Evolutionary conservation across 2,329 filamentous ascomycete species (phyloP).

Genomic region (Colletotrichum simmondsii): DNA sequence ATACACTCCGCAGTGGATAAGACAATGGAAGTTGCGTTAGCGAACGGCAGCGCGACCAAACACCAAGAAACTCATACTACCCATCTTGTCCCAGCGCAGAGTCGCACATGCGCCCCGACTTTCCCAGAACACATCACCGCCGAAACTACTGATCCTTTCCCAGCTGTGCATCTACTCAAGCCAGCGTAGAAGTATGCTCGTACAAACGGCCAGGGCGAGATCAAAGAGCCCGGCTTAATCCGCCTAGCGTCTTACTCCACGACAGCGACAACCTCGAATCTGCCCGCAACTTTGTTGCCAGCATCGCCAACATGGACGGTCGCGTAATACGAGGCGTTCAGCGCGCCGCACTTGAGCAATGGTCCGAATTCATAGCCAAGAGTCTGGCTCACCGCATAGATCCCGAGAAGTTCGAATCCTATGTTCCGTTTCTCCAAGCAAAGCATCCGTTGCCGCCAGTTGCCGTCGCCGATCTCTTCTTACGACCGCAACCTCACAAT

Average conservation of each 20-base stretch:
- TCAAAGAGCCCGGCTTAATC: conserved; percentile 23
- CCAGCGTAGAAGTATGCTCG: conserved; percentile 13
- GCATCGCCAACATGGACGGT: conserved; percentile 30
- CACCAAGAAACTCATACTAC: neutral
- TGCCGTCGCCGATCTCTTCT: conserved; percentile 66
- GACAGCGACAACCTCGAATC: neutral
- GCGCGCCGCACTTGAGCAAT: conserved; percentile 48
- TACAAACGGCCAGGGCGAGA: neutral
- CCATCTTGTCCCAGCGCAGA: neutral
- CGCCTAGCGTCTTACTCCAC: conserved; percentile 15
- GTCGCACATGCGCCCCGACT: neutral
- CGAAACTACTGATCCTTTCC: neutral
- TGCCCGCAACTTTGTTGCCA: neutral
- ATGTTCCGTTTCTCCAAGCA: conserved; percentile 58
- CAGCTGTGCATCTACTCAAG: neutral
- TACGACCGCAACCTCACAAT: conserved; percentile 63
- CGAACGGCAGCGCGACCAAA: neutral
- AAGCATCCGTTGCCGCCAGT: conserved; percentile 63
- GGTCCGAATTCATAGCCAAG: conserved; percentile 62
- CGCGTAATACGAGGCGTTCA: conserved; percentile 35
- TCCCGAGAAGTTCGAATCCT: conserved; percentile 62
- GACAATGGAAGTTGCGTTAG: neutral
- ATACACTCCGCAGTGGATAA: neutral
- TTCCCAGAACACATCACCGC: neutral
- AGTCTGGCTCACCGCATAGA: conserved; percentile 65